Percentiles rank a stretch among this genome's conserved stretches.
phyloP scores from a whole-genome alignment of 1,284 basidiomycete genomes.

The Fomitopsis pinicola region DNA sequence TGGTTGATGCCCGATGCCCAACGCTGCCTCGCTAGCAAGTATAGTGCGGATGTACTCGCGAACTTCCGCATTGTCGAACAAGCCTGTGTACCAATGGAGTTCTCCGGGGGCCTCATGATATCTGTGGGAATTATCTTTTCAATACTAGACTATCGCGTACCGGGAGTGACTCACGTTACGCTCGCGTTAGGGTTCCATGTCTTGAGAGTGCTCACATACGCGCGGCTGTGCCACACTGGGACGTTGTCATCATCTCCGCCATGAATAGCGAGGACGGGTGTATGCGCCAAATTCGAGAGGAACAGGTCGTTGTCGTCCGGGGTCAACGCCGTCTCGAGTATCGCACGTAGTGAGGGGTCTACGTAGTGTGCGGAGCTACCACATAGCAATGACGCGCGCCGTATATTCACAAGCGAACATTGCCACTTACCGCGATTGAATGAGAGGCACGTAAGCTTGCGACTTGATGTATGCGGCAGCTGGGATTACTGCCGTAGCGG shows the following conservation, averaged over 20 bases:
- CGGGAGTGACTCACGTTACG: slow-evolving; percentile 39
- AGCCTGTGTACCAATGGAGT: slow-evolving; percentile 66
- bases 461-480: slow-evolving; percentile 82
- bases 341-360: slow-evolving; percentile 68
- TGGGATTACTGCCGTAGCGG: slow-evolving; percentile 47
- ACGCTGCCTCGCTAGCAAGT: not conserved
- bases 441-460: slow-evolving; percentile 77
- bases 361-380: slow-evolving; percentile 65
- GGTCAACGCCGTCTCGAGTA: slow-evolving; percentile 70
- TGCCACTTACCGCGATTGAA: slow-evolving; percentile 47
- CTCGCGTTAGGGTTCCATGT: slow-evolving; percentile 50
- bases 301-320: slow-evolving; percentile 87
- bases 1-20: not conserved
- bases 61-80: slow-evolving; percentile 55
- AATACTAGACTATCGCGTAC: not conserved
- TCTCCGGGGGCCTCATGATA: slow-evolving; percentile 59
- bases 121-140: slow-evolving; percentile 28
- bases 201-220: slow-evolving; percentile 51
- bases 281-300: slow-evolving; percentile 69
- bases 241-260: slow-evolving; percentile 79
- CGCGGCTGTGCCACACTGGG: slow-evolving; percentile 75
- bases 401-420: not conserved
- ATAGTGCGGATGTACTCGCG: slow-evolving; percentile 43
- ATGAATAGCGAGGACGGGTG: slow-evolving; percentile 72
- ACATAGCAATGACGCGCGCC: too few relatives aligned